phyloP scores from a whole-genome alignment of 164 flowering plant species.

The Vitis rupestris region DNA sequence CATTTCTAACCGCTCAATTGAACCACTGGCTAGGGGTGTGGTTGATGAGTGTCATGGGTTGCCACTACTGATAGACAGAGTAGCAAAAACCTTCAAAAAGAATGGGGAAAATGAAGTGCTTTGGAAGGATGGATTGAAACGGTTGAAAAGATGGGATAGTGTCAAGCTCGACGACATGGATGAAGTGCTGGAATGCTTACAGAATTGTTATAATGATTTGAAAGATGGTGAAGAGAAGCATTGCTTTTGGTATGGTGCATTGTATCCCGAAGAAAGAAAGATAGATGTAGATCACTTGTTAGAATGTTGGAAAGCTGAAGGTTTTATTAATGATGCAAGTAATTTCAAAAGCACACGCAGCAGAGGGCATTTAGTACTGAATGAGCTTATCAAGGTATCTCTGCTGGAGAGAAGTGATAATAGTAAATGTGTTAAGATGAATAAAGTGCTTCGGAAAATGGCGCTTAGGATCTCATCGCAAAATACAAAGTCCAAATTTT shows the following conservation, averaged over 20 bases:
- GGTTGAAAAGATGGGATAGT: neutral
- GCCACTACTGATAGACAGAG: conserved; percentile 8
- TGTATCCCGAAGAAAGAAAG: conserved; percentile 7
- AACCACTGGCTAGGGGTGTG: conserved; percentile 1
- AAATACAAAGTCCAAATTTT: neutral
- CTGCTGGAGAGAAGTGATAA: conserved; percentile 3
- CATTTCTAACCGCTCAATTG: neutral
- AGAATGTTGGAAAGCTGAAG: conserved; percentile 14
- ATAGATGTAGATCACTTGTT: conserved; percentile 7
- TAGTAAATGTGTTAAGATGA: conserved; percentile 6
- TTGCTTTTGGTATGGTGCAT: conserved; percentile 10
- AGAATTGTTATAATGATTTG: conserved; percentile 4
- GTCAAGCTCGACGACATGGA: neutral
- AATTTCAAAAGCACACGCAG: neutral
- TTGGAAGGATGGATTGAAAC: conserved; percentile 6
- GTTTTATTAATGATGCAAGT: neutral
- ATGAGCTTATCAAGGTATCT: conserved; percentile 8
- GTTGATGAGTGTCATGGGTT: conserved; percentile 5
- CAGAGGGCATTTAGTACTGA: neutral
- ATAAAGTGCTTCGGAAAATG: neutral
- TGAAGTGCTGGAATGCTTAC: conserved; percentile 3
- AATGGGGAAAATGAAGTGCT: neutral
- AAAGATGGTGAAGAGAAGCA: neutral
- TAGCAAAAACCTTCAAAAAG: conserved; percentile 1
- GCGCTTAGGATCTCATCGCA: neutral